These are phyloP conservation scores for Samsoniella hepiali DNA, from an alignment of 2,329 filamentous ascomycete genomes.

Conservation along the genomic window DNA sequence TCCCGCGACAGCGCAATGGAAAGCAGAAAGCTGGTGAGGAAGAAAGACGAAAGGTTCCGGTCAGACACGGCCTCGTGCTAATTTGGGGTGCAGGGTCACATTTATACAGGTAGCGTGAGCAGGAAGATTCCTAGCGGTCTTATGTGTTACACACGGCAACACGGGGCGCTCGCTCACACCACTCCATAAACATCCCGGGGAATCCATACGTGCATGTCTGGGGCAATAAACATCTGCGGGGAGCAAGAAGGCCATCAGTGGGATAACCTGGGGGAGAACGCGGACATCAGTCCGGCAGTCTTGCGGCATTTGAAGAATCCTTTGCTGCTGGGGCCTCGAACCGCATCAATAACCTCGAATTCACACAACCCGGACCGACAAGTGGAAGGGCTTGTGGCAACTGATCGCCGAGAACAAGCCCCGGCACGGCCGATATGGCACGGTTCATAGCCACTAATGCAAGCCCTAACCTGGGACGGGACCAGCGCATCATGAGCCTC, in stretches of 20 bases:
- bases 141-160: not conserved
- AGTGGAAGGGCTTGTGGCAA: not conserved
- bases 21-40: not conserved
- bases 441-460: not conserved
- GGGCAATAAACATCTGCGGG: constrained; percentile 4
- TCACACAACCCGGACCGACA: constrained; percentile 7
- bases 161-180: not conserved
- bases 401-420: constrained; percentile 4
- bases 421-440: constrained; percentile 5
- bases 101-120: constrained; percentile 10
- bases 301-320: not conserved
- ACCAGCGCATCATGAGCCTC: not conserved
- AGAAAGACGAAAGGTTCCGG: not conserved
- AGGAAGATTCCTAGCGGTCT: not conserved
- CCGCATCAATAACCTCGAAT: not conserved
- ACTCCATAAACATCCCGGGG: constrained; percentile 7
- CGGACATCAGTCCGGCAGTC: not conserved
- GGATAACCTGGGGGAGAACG: not conserved
- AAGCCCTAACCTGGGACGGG: not conserved
- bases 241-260: not conserved
- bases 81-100: constrained; percentile 2
- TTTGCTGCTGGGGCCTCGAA: not conserved
- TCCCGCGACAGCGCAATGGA: not conserved
- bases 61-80: not conserved
- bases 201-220: not conserved